A percentile compares a stretch with the other conserved stretches of the same genome.
These are phyloP conservation scores for Pholiota adiposa DNA, from an alignment of 1,284 basidiomycete genomes.

Conservation along the genomic window DNA sequence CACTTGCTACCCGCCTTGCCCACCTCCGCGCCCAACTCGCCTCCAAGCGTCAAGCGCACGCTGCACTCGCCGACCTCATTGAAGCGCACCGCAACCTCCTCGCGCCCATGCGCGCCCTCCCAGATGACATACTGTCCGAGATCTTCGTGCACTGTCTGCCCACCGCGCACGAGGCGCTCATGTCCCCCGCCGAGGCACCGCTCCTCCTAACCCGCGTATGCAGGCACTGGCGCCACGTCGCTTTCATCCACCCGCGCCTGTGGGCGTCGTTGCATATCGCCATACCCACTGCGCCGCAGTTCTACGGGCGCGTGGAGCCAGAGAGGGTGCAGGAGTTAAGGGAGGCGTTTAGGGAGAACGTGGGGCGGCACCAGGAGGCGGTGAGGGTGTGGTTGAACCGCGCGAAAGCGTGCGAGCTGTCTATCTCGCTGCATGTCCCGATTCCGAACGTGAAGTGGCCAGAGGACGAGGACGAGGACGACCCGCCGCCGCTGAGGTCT, in stretches of 20 bases:
- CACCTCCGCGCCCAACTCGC: neutral
- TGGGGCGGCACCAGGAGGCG: neutral
- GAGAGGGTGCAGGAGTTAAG: neutral
- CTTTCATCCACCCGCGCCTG: too few relatives aligned
- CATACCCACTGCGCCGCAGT: neutral
- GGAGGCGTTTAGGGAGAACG: neutral
- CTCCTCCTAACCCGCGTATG: too few relatives aligned
- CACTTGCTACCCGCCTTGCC: neutral
- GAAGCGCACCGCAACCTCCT: constrained; percentile 2
- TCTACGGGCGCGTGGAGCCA: neutral
- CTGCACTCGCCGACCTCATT: neutral
- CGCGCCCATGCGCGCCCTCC: neutral
- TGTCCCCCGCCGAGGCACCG: too few relatives aligned
- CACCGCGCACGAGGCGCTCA: too few relatives aligned
- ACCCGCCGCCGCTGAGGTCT: too few relatives aligned
- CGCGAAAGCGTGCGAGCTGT: neutral
- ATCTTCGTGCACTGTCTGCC: neutral
- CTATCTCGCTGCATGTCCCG: neutral
- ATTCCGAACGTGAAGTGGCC: neutral
- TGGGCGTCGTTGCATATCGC: neutral
- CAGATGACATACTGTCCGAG: constrained; percentile 1
- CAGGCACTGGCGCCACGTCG: too few relatives aligned
- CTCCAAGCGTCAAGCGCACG: neutral
- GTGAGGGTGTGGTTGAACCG: neutral
- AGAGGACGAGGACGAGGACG: too few relatives aligned